Percentiles rank a stretch among this genome's conserved stretches.
phyloP scores from a whole-genome alignment of 192 early-diverging fungal species.

The Obelidium mucronatum region DNA sequence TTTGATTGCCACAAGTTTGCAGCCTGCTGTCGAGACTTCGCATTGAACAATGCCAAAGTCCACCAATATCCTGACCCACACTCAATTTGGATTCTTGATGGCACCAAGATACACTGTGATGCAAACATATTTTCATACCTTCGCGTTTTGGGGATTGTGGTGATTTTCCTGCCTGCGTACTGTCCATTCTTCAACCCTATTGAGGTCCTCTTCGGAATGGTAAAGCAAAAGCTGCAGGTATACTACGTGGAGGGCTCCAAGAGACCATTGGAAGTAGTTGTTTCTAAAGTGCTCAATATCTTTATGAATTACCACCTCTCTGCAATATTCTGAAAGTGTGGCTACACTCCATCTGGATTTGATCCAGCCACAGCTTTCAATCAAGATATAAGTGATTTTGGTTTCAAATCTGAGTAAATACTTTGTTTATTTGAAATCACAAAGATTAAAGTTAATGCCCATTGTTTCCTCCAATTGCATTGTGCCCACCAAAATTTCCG shows the following conservation, averaged over 20 bases:
- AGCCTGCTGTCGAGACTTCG: slow-evolving; percentile 8
- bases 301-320: not conserved
- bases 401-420: no score
- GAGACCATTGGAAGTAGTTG: not conserved
- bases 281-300: not conserved
- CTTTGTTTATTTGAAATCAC: no score
- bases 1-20: slow-evolving; percentile 32
- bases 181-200: slow-evolving; percentile 45
- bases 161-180: slow-evolving; percentile 37
- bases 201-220: slow-evolving; percentile 37
- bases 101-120: slow-evolving; percentile 29
- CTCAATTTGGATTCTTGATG: slow-evolving; percentile 38
- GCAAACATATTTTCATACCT: not conserved
- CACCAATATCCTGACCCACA: slow-evolving; percentile 30
- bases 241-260: not conserved
- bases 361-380: slow-evolving; percentile 6
- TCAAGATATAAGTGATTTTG: not conserved
- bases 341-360: slow-evolving; percentile 2
- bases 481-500: not conserved
- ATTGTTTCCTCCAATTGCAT: not conserved
- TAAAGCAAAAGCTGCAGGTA: slow-evolving; percentile 19
- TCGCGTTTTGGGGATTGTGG: slow-evolving; percentile 17
- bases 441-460: not conserved
- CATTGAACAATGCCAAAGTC: slow-evolving; percentile 8
- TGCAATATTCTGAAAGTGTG: slow-evolving; percentile 12